These are phyloP conservation scores for Rubroboletus pulcherrimus DNA, from an alignment of 768 basidiomycete genomes.

Conservation along the genomic window DNA sequence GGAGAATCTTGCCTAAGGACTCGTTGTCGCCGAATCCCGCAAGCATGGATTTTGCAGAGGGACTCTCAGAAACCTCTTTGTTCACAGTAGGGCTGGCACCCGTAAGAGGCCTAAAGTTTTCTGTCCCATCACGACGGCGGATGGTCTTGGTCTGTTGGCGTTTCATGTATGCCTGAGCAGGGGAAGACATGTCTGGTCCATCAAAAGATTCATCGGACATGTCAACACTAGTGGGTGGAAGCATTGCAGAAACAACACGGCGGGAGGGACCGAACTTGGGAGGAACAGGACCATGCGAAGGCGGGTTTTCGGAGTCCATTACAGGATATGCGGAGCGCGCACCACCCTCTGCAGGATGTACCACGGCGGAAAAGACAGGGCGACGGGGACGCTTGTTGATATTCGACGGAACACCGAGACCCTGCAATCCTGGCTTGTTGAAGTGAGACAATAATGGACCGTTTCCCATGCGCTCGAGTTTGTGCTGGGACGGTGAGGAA, in stretches of 20 bases:
- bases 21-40: conserved; percentile 92
- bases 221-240: conserved; percentile 41
- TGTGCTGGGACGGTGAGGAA: conserved; percentile 48
- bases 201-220: conserved; percentile 52
- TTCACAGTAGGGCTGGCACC: conserved; percentile 53
- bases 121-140: conserved; percentile 75
- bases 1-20: conserved; percentile 86
- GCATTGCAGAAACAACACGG: conserved; percentile 74
- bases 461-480: conserved; percentile 41
- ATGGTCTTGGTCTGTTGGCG: conserved; percentile 77
- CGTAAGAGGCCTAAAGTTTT: conserved; percentile 74
- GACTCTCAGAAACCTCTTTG: conserved; percentile 49
- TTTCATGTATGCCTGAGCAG: conserved; percentile 76
- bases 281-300: conserved; percentile 25
- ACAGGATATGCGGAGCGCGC: conserved; percentile 43
- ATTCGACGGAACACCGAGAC: conserved; percentile 51
- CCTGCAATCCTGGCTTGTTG: conserved; percentile 53
- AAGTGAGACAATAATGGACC: conserved; percentile 32
- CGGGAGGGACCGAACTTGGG: conserved; percentile 49
- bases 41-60: conserved; percentile 51
- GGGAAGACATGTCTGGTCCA: conserved; percentile 68
- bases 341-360: conserved; percentile 42
- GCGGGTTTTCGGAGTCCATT: conserved; percentile 30
- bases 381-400: conserved; percentile 59
- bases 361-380: conserved; percentile 63